A percentile compares a stretch with the other conserved stretches of the same genome.
Evolutionary conservation across 768 basidiomycete species (phyloP).

Genomic region (Guyanaporus albipodus): DNA sequence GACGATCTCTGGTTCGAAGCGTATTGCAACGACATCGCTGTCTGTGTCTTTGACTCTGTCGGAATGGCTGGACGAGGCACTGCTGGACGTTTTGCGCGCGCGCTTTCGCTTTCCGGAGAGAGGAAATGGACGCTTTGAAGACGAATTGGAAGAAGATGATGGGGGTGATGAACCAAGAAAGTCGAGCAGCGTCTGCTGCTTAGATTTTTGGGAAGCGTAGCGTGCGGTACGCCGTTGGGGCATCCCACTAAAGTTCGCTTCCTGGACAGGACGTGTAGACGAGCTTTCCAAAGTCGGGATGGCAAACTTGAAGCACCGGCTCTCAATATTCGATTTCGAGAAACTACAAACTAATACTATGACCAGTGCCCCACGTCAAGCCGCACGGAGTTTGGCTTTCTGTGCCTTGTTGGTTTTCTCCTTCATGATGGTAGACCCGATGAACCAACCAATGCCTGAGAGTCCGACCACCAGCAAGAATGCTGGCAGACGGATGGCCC

Average conservation of each 20-base stretch:
- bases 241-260: neutral
- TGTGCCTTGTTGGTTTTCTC: slow-evolving; percentile 68
- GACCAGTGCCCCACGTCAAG: too few species aligned
- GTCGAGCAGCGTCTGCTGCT: slow-evolving; percentile 43
- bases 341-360: too few species aligned
- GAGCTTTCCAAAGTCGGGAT: too few species aligned
- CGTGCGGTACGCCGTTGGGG: slow-evolving; percentile 1
- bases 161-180: slow-evolving; percentile 31
- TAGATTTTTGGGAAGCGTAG: slow-evolving; percentile 29
- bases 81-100: slow-evolving; percentile 7
- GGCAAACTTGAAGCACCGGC: too few species aligned
- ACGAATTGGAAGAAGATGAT: slow-evolving; percentile 11
- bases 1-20: slow-evolving; percentile 38
- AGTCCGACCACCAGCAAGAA: slow-evolving; percentile 79
- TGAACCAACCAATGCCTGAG: slow-evolving; percentile 72
- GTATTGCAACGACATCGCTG: slow-evolving; percentile 49
- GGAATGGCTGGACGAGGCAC: slow-evolving; percentile 12
- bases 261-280: too few species aligned
- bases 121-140: neutral
- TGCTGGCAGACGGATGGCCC: slow-evolving; percentile 86
- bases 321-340: too few species aligned
- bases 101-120: slow-evolving; percentile 19
- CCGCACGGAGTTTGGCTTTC: slow-evolving; percentile 58
- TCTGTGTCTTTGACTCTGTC: slow-evolving; percentile 29
- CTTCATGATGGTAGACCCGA: slow-evolving; percentile 71